Conservation (phyloP, 2,329 filamentous ascomycete genomes). For the Penicillium sp. region DNA sequence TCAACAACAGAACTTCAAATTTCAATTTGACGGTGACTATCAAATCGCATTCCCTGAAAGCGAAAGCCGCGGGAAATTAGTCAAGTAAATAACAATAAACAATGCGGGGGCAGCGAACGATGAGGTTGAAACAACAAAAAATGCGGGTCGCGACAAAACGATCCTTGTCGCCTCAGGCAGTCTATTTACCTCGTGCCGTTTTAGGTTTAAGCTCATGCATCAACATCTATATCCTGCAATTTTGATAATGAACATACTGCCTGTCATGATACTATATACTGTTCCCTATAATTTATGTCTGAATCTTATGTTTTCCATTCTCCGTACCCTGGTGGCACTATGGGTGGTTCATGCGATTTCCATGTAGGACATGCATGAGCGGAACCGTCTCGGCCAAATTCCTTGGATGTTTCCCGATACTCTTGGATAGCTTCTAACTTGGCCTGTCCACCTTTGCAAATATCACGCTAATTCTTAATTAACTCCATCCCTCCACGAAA, state of each 20-base stretch:
- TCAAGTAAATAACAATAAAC: slow-evolving; percentile 18
- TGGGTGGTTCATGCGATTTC: slow-evolving; percentile 16
- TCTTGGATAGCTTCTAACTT: slow-evolving; percentile 10
- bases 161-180: slow-evolving; percentile 16
- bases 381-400: slow-evolving; percentile 1
- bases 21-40: not conserved
- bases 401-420: slow-evolving; percentile 5
- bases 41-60: not conserved
- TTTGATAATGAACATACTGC: no score
- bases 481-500: not conserved
- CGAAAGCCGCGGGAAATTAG: not conserved
- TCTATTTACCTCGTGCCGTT: slow-evolving; percentile 19
- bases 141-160: slow-evolving; percentile 1
- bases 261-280: no score
- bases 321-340: slow-evolving; percentile 22
- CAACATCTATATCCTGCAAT: no score
- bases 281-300: not conserved
- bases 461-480: slow-evolving; percentile 18
- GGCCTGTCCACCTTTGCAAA: slow-evolving; percentile 28
- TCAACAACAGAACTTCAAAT: not conserved
- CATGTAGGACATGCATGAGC: not conserved
- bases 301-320: slow-evolving; percentile 16
- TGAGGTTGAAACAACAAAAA: slow-evolving; percentile 1
- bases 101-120: slow-evolving; percentile 9
- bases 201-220: slow-evolving; percentile 11